Base-by-base conservation (phyloP, 805 yeast genomes). In the Teunomyces cretensis region DNA sequence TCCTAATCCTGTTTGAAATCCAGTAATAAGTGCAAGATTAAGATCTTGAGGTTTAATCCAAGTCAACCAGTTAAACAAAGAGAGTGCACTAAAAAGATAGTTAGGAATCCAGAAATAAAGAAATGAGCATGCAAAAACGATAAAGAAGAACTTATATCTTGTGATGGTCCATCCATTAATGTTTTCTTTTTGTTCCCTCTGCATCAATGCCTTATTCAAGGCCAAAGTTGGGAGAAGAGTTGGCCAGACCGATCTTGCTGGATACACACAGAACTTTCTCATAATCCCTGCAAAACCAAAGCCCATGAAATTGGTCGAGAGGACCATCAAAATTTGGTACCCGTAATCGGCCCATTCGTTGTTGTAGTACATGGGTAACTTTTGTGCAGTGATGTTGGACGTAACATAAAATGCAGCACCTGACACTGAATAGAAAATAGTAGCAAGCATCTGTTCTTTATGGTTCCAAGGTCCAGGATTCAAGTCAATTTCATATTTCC, bases 391-490 rank as follows among this genome's bases (percentile, higher is more conserved):
- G 39, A 60, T 56, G 42, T 57, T 58, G 35, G 39, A 54, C 2
- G 49, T 22, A 12, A 58, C 61, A 24, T 47, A 66, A 42, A 57
- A 51, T 44, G 55, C 51, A 22, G 64, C 54, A 27, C 59, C 55
- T 28, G 69, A 65, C 24, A 69, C 66, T 38, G 68, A 59, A 52
- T 55, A 66, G 54, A 68, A 67, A 16, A 73, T 55, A 5, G 88
- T 78, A 1, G 84, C 70, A 47, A 84, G 71, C 81, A 81, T 79
- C 59, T 83, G 88, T 53, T 83, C 88, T 55, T 83, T 83, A 50
- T 61, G 69, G 22, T 70, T 65, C 84, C 86, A 84, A 12, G 84
- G 84, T 11, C 87, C 85, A 2, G 84, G 84, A 58, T 80, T 80
- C 39, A 81, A 58, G 8, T 48, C 52, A 13, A 55, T 11, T 8